phyloP scores from a whole-genome alignment of 345 rosid species.

The Aquilaria malaccensis region DNA sequence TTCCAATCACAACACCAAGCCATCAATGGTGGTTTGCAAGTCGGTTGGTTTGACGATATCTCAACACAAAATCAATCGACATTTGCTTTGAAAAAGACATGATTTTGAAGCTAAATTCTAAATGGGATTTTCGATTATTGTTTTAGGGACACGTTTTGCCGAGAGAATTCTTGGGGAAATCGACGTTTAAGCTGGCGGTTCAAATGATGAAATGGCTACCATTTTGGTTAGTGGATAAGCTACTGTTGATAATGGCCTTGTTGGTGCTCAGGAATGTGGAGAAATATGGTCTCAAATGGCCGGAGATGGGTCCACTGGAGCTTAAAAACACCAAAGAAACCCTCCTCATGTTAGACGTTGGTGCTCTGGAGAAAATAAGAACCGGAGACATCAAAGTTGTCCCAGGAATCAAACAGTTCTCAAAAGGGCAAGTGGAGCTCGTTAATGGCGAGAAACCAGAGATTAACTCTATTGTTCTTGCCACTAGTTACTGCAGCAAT shows the following conservation, averaged over 20 bases:
- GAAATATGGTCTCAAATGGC: slow-evolving; percentile 58
- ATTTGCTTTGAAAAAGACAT: no score
- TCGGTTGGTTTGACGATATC: slow-evolving; percentile 23
- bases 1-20: slow-evolving; percentile 37
- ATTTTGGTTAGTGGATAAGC: slow-evolving; percentile 67
- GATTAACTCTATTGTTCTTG: slow-evolving; percentile 55
- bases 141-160: slow-evolving; percentile 62
- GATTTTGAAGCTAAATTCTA: slow-evolving; percentile 5
- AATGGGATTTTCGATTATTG: background rate
- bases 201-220: slow-evolving; percentile 64
- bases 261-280: slow-evolving; percentile 47
- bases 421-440: slow-evolving; percentile 47
- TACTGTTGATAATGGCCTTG: slow-evolving; percentile 45
- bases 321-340: slow-evolving; percentile 54
- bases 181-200: slow-evolving; percentile 55
- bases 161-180: slow-evolving; percentile 54
- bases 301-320: slow-evolving; percentile 58
- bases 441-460: slow-evolving; percentile 46
- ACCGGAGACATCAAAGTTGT: slow-evolving; percentile 60
- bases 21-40: slow-evolving; percentile 39
- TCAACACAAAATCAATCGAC: slow-evolving; percentile 21
- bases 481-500: slow-evolving; percentile 78
- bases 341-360: slow-evolving; percentile 78
- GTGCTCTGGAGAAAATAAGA: slow-evolving; percentile 59
- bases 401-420: slow-evolving; percentile 60